A percentile compares a stretch with the other conserved stretches of the same genome.
Evolutionary conservation across 2,329 filamentous ascomycete species (phyloP).

Genomic region (Colletotrichum trifolii): DNA sequence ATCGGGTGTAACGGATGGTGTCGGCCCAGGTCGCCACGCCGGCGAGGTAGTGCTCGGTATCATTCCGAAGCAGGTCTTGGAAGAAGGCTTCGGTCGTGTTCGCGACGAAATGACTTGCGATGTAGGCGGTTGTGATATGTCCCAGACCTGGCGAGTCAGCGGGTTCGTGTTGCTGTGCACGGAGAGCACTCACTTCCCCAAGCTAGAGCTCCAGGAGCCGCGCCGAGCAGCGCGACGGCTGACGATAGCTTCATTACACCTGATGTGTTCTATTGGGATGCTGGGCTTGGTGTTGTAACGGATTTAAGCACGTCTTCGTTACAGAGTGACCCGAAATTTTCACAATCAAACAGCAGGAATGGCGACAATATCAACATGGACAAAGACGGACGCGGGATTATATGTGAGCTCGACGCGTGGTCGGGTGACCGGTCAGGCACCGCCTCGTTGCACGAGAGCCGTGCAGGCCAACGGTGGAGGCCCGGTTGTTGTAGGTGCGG

Average conservation of each 20-base stretch:
- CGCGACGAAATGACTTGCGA: constrained; percentile 70
- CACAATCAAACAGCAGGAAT: too few species aligned
- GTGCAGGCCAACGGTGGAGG: constrained; percentile 2
- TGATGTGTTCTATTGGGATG: constrained; percentile 7
- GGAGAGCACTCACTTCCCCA: constrained; percentile 54
- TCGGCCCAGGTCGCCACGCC: constrained; percentile 76
- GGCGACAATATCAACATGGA: neutral
- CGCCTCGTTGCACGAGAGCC: constrained; percentile 12
- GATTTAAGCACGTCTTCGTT: too few species aligned
- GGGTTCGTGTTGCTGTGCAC: neutral
- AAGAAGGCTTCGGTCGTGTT: constrained; percentile 67
- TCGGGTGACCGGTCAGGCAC: constrained; percentile 20
- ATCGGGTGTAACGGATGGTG: constrained; percentile 72
- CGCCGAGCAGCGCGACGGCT: constrained; percentile 43
- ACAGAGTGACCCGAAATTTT: too few species aligned
- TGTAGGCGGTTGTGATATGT: constrained; percentile 73
- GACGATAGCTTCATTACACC: constrained; percentile 44
- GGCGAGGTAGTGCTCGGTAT: constrained; percentile 68
- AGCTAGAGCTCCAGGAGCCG: constrained; percentile 46
- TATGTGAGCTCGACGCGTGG: constrained; percentile 29
- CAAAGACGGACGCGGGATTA: constrained; percentile 16
- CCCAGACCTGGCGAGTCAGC: constrained; percentile 61
- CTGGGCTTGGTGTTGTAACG: too few species aligned
- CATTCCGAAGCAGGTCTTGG: constrained; percentile 65
- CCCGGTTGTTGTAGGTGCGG: constrained; percentile 5